phyloP scores from a whole-genome alignment of 2,329 filamentous ascomycete genomes.

The Xylariaceae sp. region DNA sequence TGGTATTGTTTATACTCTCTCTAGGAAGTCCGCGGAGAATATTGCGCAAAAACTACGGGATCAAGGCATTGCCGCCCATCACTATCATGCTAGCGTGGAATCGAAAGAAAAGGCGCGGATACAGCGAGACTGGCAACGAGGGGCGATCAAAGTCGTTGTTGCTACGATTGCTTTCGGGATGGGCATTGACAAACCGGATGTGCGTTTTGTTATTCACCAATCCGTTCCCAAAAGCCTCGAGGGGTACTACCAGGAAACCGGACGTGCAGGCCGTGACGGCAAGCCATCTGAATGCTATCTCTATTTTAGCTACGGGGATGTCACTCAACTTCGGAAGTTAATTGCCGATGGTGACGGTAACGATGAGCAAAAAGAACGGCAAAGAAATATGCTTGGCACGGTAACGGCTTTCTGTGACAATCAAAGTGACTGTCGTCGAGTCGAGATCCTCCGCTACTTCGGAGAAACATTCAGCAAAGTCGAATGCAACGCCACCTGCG shows the following conservation, averaged over 20 bases:
- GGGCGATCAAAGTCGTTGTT: conserved; percentile 85
- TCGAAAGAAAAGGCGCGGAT: conserved; percentile 71
- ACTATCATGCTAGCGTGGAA: conserved; percentile 86
- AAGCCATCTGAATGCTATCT: conserved; percentile 87
- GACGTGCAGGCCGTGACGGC: conserved; percentile 90
- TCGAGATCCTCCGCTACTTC: conserved; percentile 93
- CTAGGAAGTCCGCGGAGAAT: conserved; percentile 80
- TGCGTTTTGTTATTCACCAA: conserved; percentile 95
- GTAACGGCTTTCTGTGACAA: conserved; percentile 93
- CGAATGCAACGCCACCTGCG: conserved; percentile 78
- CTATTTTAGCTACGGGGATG: conserved; percentile 84
- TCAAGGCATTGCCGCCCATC: conserved; percentile 73
- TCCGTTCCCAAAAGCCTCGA: conserved; percentile 93
- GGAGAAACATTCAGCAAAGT: conserved; percentile 78
- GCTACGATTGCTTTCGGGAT: conserved; percentile 99
- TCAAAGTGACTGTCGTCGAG: conserved; percentile 82
- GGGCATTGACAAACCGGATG: conserved; percentile 99
- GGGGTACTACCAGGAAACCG: conserved; percentile 98
- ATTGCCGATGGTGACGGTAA: conserved; percentile 82
- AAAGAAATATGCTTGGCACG: conserved; percentile 82
- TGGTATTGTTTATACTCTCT: conserved; percentile 93
- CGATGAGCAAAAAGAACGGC: conserved; percentile 80
- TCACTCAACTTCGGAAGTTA: conserved; percentile 75
- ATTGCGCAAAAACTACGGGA: conserved; percentile 73
- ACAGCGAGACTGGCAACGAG: conserved; percentile 83